Evolutionary conservation across 306 rosid species (phyloP), one percentile per base, ranked within the genome.

Genomic region (Fagus sylvatica): DNA sequence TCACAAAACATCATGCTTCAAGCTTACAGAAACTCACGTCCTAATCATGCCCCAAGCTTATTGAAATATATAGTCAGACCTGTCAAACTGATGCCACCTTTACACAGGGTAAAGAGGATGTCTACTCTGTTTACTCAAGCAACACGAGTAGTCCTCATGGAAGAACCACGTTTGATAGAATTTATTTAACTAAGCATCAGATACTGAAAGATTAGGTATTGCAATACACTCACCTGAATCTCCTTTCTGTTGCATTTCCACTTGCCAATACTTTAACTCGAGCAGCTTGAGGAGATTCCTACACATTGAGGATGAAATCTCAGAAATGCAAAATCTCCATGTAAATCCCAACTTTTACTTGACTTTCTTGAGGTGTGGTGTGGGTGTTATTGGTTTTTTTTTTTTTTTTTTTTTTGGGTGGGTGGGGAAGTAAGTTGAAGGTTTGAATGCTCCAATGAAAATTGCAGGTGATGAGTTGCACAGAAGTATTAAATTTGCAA

Each of bases 251-350:
- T 64, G 99, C 95, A 85, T 93, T 95, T 66, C 99, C 99, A 77
- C 96, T 91, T 59, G 98, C 99, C 90, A 95, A 86, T 60, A 95
- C 99, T 84, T 95, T 95, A 36, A 95, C 99, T 82, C 99, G 87
- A 75, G 99, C 99, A 79, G 98, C 93, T 84, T 95, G 99, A 75
- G 99, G 99, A 80, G 99, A 95, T 74, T 93, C 99, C 99, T 95
- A 80, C 75, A 79, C 48, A 77, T 78, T 43, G 64, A 64, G 9
- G 61, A 28, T 19, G 73, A 53, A 6, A 60, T 66, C 32, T 28
- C 57, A 82, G 71, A 82, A 71, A 79, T 72, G 79, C 28, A 66
- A 39, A n/a, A 37, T 39, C 48, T 32, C 30, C 28, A 6, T 5
- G 28, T 17, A 17, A 3, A 65, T 11, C 22, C n/a, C 17, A 37